These are phyloP conservation scores for Mycena maculata DNA, from an alignment of 768 basidiomycete genomes.

Conservation along the genomic window DNA sequence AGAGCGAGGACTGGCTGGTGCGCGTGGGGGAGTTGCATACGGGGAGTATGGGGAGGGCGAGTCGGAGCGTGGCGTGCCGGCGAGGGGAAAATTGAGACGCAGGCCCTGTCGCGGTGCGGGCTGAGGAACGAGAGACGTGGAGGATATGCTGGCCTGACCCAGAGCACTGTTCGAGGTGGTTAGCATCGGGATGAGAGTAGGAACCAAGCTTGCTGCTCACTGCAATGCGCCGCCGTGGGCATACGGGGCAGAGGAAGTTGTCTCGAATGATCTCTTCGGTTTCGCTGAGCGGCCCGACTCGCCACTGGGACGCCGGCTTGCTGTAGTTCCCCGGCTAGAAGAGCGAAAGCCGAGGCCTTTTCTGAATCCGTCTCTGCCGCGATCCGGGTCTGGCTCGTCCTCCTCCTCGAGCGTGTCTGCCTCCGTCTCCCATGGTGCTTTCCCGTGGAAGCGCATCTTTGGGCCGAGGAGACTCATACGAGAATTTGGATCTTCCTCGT, in stretches of 20 bases:
- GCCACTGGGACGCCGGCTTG: slow-evolving; percentile 65
- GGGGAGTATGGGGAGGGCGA: slow-evolving; percentile 44
- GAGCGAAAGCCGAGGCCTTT: slow-evolving; percentile 60
- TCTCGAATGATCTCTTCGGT: slow-evolving; percentile 70
- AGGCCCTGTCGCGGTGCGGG: slow-evolving; percentile 30
- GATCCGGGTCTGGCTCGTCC: slow-evolving; percentile 58
- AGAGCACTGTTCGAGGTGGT: slow-evolving; percentile 56
- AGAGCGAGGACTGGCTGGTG: slow-evolving; percentile 45
- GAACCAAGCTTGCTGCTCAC: slow-evolving; percentile 57
- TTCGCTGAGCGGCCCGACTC: slow-evolving; percentile 70
- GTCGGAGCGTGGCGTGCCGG: slow-evolving; percentile 40
- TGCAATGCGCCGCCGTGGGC: slow-evolving; percentile 66
- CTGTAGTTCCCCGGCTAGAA: slow-evolving; percentile 56
- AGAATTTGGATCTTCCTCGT: slow-evolving; percentile 53
- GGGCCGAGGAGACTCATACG: slow-evolving; percentile 84
- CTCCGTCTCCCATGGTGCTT: slow-evolving; percentile 84
- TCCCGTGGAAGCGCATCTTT: slow-evolving; percentile 84
- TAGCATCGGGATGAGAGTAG: slow-evolving; percentile 16
- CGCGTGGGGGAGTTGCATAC: slow-evolving; percentile 44
- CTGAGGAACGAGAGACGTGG: slow-evolving; percentile 48
- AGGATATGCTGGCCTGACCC: slow-evolving; percentile 71
- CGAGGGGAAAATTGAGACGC: slow-evolving; percentile 27
- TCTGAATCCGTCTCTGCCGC: slow-evolving; percentile 50
- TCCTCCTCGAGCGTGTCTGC: slow-evolving; percentile 59
- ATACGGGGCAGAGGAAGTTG: slow-evolving; percentile 55